Percentiles rank a stretch among this genome's conserved stretches.
These are phyloP conservation scores for Trametes hirsuta DNA, from an alignment of 1,284 basidiomycete species.

Conservation along the genomic window DNA sequence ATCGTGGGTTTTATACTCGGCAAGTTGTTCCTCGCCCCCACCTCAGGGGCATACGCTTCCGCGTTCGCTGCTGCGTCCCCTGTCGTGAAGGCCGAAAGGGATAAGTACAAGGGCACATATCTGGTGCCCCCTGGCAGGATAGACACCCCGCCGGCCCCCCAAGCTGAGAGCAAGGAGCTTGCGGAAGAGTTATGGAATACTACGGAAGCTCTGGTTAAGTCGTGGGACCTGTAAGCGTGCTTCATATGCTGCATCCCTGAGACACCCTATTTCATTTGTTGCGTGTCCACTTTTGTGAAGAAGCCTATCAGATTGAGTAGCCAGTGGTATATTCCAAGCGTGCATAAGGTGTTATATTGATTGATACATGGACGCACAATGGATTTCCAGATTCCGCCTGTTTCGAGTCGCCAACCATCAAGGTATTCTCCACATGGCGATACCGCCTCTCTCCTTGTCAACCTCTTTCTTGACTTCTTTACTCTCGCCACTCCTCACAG, in stretches of 20 bases:
- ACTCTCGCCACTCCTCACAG: constrained; percentile 55
- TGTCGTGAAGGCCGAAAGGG: constrained; percentile 37
- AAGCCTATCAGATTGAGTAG: no score
- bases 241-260: not conserved
- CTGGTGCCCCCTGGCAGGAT: constrained; percentile 45
- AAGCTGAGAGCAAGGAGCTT: constrained; percentile 41
- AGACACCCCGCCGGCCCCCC: constrained; percentile 29
- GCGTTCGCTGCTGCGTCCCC: constrained; percentile 51
- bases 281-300: no score
- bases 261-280: no score
- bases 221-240: constrained; percentile 19
- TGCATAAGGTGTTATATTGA: not conserved
- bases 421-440: constrained; percentile 67
- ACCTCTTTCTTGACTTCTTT: constrained; percentile 59
- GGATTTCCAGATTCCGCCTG: no score
- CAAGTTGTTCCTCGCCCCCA: constrained; percentile 16
- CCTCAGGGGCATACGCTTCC: constrained; percentile 44
- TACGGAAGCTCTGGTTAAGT: constrained; percentile 38
- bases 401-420: constrained; percentile 28
- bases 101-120: constrained; percentile 51
- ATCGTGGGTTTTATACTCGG: constrained; percentile 16
- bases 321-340: not conserved
- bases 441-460: constrained; percentile 57
- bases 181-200: constrained; percentile 50
- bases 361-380: no score